A percentile compares a stretch with the other conserved stretches of the same genome.
Conservation (phyloP, 805 yeast species). For the Lipomyces yamadae region DNA sequence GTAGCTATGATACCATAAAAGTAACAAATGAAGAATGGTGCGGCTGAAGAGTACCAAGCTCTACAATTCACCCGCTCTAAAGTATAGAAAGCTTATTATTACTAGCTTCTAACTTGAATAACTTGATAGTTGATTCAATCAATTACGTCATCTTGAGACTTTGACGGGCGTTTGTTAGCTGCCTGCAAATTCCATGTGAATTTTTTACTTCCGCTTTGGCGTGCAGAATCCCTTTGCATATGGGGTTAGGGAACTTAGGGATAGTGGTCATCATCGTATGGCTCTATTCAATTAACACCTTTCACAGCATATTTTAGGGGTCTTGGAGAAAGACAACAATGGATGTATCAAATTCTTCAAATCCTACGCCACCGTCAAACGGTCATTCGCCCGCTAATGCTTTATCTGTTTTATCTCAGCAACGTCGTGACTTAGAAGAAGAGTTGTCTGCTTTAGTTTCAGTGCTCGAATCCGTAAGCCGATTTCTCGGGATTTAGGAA, state of each 20-base stretch:
- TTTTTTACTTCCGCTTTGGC: too few relatives aligned
- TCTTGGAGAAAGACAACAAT: not conserved
- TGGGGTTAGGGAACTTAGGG: not conserved
- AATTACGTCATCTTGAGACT: not conserved
- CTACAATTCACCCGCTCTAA: not conserved
- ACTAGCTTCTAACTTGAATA: not conserved
- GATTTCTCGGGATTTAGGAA: not conserved
- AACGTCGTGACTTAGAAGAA: slow-evolving; percentile 23
- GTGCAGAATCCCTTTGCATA: too few relatives aligned
- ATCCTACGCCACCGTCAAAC: slow-evolving; percentile 6
- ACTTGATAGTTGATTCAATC: not conserved
- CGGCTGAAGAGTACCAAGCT: not conserved
- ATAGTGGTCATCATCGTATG: too few relatives aligned
- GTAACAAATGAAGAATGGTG: not conserved
- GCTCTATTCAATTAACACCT: not conserved
- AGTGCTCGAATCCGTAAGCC: slow-evolving; percentile 28
- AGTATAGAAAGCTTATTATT: not conserved
- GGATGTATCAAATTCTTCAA: slow-evolving; percentile 16
- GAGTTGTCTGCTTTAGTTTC: slow-evolving; percentile 25
- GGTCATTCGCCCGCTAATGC: not conserved
- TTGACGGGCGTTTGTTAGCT: not conserved
- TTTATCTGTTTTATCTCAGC: not conserved
- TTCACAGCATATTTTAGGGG: not conserved
- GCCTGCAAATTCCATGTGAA: not conserved
- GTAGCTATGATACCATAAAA: not conserved